A percentile compares a stretch with the other conserved stretches of the same genome.
phyloP scores from a whole-genome alignment of 2,329 filamentous ascomycete genomes.

The Verticillium nonalfalfae region DNA sequence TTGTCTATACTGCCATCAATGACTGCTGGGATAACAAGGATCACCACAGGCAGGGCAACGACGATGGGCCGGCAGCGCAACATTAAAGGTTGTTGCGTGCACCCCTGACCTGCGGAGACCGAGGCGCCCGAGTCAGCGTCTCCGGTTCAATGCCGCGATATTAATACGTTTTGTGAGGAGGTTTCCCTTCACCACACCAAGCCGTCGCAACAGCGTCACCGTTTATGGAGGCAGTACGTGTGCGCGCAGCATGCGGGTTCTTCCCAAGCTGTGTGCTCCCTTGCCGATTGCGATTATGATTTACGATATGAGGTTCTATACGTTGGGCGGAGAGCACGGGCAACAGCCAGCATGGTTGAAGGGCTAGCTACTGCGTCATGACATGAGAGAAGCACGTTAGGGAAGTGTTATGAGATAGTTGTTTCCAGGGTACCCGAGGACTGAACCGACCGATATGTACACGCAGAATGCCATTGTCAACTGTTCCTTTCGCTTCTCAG shows the following conservation, averaged over 20 bases:
- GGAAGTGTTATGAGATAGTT: too few relatives aligned
- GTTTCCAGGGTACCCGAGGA: too few relatives aligned
- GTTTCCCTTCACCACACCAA: not conserved
- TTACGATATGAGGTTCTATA: not conserved
- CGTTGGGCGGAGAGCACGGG: not conserved
- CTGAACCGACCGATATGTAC: too few relatives aligned
- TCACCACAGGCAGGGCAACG: conserved; percentile 16
- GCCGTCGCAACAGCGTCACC: not conserved
- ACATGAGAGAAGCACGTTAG: too few relatives aligned
- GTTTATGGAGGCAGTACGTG: not conserved
- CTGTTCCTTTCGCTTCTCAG: too few relatives aligned
- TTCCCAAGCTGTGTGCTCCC: not conserved
- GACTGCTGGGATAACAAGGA: conserved; percentile 41
- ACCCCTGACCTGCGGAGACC: not conserved
- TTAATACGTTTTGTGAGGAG: not conserved
- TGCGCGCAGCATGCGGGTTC: not conserved
- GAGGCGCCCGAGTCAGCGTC: not conserved
- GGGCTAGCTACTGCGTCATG: not conserved
- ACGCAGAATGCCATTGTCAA: too few relatives aligned
- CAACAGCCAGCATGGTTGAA: not conserved
- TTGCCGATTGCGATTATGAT: not conserved
- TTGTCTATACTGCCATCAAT: conserved; percentile 38
- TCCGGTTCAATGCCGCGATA: not conserved
- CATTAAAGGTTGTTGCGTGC: not conserved
- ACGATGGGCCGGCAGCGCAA: not conserved